Evolutionary conservation across 176 grass and related monocot genomes (phyloP).

Genomic region (Oryza coarctata): DNA sequence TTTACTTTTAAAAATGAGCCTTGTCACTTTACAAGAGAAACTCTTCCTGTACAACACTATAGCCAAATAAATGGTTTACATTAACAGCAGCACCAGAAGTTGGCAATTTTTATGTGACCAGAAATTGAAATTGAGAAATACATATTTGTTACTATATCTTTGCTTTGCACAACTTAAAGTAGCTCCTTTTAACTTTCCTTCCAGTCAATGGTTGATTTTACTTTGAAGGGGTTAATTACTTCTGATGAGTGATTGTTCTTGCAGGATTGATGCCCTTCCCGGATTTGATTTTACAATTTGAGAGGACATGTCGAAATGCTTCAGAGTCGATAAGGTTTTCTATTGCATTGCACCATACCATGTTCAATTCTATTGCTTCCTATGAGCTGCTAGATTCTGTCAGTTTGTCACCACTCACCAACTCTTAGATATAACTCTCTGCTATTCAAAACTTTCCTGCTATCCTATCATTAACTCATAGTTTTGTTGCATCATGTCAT

Average conservation of each 20-base stretch:
- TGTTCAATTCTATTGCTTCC: background rate
- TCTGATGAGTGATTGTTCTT: constrained; percentile 28
- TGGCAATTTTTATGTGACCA: background rate
- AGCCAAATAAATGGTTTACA: constrained; percentile 1
- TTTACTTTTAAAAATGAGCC: background rate
- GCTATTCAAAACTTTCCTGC: background rate
- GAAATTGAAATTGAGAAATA: background rate
- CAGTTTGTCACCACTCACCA: background rate
- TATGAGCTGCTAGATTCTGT: constrained; percentile 11
- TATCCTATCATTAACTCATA: background rate
- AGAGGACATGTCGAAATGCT: constrained; percentile 73
- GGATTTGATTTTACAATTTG: constrained; percentile 87
- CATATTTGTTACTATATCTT: constrained; percentile 13
- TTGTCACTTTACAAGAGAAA: background rate
- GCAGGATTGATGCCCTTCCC: constrained; percentile 69
- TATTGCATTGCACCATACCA: constrained; percentile 21
- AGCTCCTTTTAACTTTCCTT: background rate
- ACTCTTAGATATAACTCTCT: constrained; percentile 21
- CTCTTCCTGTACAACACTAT: background rate
- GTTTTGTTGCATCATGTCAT: background rate
- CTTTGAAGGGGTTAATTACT: background rate
- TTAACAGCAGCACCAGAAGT: background rate
- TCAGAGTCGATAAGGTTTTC: constrained; percentile 81
- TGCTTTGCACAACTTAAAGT: constrained; percentile 7
- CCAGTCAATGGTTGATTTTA: background rate